Percentiles rank a stretch among this genome's conserved stretches.
These are phyloP conservation scores for Talaromyces sp. DNA, from an alignment of 2,329 filamentous ascomycete genomes.

Conservation along the genomic window DNA sequence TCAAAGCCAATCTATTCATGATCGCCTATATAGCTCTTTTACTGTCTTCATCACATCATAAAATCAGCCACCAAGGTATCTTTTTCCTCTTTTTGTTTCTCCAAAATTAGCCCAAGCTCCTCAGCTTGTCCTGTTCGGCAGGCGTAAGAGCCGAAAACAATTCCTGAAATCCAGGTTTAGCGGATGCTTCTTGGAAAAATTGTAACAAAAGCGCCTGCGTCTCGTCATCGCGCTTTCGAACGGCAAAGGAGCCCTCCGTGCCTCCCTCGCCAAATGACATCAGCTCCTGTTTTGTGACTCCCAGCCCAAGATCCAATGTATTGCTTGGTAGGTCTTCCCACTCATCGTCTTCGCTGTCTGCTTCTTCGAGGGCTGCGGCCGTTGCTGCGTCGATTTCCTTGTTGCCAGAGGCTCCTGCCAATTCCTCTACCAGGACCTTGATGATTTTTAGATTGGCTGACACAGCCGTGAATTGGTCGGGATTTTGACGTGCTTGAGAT, in stretches of 20 bases:
- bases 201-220: constrained; percentile 77
- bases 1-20: neutral
- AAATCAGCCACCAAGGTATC: neutral
- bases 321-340: constrained; percentile 84
- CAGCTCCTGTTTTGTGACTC: constrained; percentile 65
- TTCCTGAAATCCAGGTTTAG: constrained; percentile 51
- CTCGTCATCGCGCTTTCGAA: constrained; percentile 76
- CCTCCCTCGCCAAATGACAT: constrained; percentile 64
- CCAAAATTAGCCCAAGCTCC: constrained; percentile 23
- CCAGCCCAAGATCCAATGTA: constrained; percentile 70
- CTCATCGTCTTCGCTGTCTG: constrained; percentile 64
- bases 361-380: constrained; percentile 55
- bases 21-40: neutral
- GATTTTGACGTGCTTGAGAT: constrained; percentile 80
- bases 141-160: constrained; percentile 51
- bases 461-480: constrained; percentile 83
- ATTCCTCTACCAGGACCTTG: constrained; percentile 90
- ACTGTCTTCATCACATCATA: neutral
- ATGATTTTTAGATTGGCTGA: constrained; percentile 89
- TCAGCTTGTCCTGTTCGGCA: constrained; percentile 45
- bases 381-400: constrained; percentile 47
- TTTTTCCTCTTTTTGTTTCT: neutral
- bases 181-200: constrained; percentile 63
- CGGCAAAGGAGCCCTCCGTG: constrained; percentile 43
- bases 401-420: constrained; percentile 69